Base-by-base conservation (phyloP, 1,284 basidiomycete species). In the Puccinia coronata region DNA sequence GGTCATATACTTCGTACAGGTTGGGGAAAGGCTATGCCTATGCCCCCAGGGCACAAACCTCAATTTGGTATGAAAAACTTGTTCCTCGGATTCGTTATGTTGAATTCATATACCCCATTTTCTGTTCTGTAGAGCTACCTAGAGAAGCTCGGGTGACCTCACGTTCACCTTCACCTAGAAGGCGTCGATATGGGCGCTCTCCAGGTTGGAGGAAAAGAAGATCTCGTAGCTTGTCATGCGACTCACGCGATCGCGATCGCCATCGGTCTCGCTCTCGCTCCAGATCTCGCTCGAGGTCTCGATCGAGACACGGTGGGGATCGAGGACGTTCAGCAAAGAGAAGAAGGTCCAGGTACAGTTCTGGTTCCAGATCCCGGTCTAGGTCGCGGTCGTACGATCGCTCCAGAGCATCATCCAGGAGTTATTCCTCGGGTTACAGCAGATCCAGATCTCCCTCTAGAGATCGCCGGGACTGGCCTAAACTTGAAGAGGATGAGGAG, bases 11-110 rank as follows among this genome's bases (percentile, higher is more conserved):
- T 99, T 25, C 90, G 93, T 36, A 92, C 96, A 20, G 93, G 94
- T 25, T 99, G 96, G 96, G 96, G 95, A 84, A 98, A 98, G 86
- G 92, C 94, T 1, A 93, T 98, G 23, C 92, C 94, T 9, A 88
- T 96, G 74, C 74, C 74, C 41, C 57, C 74, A 20, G 94, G 93
- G 20, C 87, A 89, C 0, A 91, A 91, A 84, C 89, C 95, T 0
- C 88, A 92, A 83, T 97, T 93, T 87, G 91, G 95, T 96, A 82
- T 83, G 91, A 86, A 20, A 28, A 20, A 70, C 25, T 71, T 69
- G 34, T 31, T 53, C 49, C 39, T 39, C 23, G 25, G 39, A 34
- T 72, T 23, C n/a, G 53, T 69, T 53, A 39, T 55, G 25, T 20
- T 53, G 23, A 28, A 20, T 43, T 55, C 28, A 20, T 9, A 53